Conservation (phyloP, 1,139 yeast genomes). For the Yamadazyma songkhlaensis region DNA sequence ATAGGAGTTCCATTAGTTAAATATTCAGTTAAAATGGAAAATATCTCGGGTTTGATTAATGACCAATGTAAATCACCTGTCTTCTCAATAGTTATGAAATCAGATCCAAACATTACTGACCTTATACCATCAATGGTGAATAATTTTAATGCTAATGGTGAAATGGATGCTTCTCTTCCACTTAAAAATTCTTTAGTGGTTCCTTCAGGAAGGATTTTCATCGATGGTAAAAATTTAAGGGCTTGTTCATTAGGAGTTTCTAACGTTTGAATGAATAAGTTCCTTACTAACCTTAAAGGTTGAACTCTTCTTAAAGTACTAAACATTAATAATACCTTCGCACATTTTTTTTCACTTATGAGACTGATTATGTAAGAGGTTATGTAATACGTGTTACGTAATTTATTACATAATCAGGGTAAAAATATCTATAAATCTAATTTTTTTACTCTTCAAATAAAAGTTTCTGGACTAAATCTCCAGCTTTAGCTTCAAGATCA, state of each 20-base stretch:
- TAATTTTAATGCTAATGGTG: slow-evolving; percentile 54
- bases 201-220: slow-evolving; percentile 39
- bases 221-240: slow-evolving; percentile 44
- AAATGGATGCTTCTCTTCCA: slow-evolving; percentile 54
- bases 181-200: slow-evolving; percentile 53
- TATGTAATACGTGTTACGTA: no score
- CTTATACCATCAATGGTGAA: slow-evolving; percentile 51
- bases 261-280: slow-evolving; percentile 37
- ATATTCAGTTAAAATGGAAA: slow-evolving; percentile 79
- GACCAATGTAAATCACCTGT: slow-evolving; percentile 60
- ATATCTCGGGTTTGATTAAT: slow-evolving; percentile 82
- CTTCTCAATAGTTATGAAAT: slow-evolving; percentile 85
- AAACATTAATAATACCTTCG: slow-evolving; percentile 1
- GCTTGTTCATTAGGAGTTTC: slow-evolving; percentile 51
- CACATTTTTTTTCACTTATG: background rate
- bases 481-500: slow-evolving; percentile 52
- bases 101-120: slow-evolving; percentile 52
- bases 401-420: no score
- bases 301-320: background rate
- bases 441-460: slow-evolving; percentile 29
- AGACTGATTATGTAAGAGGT: no score
- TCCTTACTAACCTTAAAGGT: slow-evolving; percentile 6
- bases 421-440: no score
- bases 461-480: slow-evolving; percentile 51
- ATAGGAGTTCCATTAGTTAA: slow-evolving; percentile 73